These are phyloP conservation scores for Rhynchosporium secalis DNA, from an alignment of 2,329 filamentous ascomycete genomes.

Conservation along the genomic window DNA sequence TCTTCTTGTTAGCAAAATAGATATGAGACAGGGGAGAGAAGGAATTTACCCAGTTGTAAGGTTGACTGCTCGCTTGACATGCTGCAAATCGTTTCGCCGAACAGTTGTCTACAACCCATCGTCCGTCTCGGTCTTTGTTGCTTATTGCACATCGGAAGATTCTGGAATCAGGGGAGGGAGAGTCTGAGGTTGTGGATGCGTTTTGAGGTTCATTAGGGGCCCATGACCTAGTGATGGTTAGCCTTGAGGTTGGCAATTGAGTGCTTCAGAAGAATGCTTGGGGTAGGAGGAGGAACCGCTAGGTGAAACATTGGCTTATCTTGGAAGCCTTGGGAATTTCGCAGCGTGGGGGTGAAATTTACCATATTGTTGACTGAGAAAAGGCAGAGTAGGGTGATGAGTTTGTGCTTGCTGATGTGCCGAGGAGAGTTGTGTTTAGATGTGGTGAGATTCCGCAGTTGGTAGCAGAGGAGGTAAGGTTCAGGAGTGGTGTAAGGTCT, in stretches of 20 bases:
- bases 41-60: constrained; percentile 54
- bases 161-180: constrained; percentile 34
- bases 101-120: constrained; percentile 61
- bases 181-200: constrained; percentile 37
- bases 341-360: constrained; percentile 37
- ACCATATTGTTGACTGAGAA: constrained; percentile 53
- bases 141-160: constrained; percentile 55
- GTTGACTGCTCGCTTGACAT: constrained; percentile 54
- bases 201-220: constrained; percentile 55
- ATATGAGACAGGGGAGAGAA: neutral
- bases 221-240: constrained; percentile 58
- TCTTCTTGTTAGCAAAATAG: neutral
- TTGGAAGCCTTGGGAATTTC: neutral
- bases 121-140: constrained; percentile 50
- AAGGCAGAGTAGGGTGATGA: constrained; percentile 51
- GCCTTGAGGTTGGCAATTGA: constrained; percentile 44
- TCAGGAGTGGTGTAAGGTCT: constrained; percentile 39
- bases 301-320: constrained; percentile 43
- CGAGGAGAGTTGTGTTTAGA: constrained; percentile 56
- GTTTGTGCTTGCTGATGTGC: constrained; percentile 50
- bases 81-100: constrained; percentile 50
- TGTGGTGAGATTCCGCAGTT: constrained; percentile 61
- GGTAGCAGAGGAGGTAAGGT: constrained; percentile 45
- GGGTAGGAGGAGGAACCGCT: constrained; percentile 44
- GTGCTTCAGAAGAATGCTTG: constrained; percentile 39